phyloP scores from a whole-genome alignment of 805 yeast genomes.

The Tetrapisispora fleetii region DNA sequence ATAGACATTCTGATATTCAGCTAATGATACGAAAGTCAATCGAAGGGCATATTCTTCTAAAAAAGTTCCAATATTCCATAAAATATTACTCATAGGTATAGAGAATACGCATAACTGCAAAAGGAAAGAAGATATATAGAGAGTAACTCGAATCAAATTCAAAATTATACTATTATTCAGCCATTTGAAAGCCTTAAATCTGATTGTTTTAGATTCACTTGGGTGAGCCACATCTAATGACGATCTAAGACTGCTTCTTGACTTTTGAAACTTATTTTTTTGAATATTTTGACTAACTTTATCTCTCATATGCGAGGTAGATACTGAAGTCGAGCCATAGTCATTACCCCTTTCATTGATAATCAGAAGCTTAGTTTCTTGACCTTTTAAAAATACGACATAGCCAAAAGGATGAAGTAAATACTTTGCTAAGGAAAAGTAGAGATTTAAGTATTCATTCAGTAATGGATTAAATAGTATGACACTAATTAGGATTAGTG shows the following conservation, averaged over 20 bases:
- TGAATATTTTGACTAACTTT: not conserved
- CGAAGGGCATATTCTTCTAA: slow-evolving; percentile 50
- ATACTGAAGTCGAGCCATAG: not conserved
- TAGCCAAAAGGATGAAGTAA: slow-evolving; percentile 82
- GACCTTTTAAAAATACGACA: slow-evolving; percentile 48
- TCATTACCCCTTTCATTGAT: not conserved
- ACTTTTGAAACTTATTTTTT: not conserved
- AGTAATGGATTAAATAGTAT: not conserved
- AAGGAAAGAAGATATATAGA: not conserved
- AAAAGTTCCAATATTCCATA: not conserved
- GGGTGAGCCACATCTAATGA: not conserved
- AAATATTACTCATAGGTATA: not conserved
- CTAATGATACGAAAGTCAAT: not conserved
- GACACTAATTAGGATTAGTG: not conserved
- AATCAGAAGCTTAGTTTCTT: not conserved
- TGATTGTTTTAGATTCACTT: not conserved
- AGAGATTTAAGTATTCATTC: slow-evolving; percentile 45
- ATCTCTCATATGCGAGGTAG: not conserved
- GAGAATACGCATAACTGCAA: not conserved
- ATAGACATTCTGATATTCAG: not conserved
- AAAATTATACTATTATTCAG: not conserved
- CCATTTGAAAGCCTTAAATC: no score
- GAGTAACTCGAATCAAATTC: not conserved
- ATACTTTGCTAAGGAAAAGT: slow-evolving; percentile 55
- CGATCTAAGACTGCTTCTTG: not conserved